phyloP scores from a whole-genome alignment of 2,329 filamentous ascomycete genomes.

The Colletotrichum spaethianum region DNA sequence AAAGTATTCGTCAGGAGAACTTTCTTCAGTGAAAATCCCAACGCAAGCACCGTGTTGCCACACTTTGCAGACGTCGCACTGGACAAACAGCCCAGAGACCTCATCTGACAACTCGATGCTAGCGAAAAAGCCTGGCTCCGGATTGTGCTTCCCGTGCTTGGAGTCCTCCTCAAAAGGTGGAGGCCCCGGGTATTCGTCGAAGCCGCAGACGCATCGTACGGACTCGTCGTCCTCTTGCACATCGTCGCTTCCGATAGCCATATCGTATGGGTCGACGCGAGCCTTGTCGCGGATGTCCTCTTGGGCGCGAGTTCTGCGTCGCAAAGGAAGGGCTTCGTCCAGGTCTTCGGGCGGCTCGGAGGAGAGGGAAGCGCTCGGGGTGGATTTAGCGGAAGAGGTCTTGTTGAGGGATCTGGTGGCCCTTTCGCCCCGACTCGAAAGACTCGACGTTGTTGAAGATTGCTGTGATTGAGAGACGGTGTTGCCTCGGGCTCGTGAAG shows the following conservation, averaged over 20 bases:
- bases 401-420: slow-evolving; percentile 81
- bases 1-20: slow-evolving; percentile 96
- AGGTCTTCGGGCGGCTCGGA: slow-evolving; percentile 78
- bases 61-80: slow-evolving; percentile 97
- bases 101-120: slow-evolving; percentile 82
- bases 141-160: slow-evolving; percentile 69
- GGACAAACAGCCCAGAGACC: slow-evolving; percentile 94
- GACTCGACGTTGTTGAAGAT: slow-evolving; percentile 83
- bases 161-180: slow-evolving; percentile 72
- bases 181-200: slow-evolving; percentile 93
- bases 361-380: slow-evolving; percentile 79
- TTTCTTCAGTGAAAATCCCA: slow-evolving; percentile 93
- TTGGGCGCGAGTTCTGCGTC: slow-evolving; percentile 83
- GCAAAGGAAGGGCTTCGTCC: slow-evolving; percentile 79
- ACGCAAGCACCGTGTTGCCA: slow-evolving; percentile 99
- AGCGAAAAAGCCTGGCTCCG: slow-evolving; percentile 70
- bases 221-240: slow-evolving; percentile 92
- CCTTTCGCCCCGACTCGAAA: slow-evolving; percentile 82
- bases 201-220: slow-evolving; percentile 94
- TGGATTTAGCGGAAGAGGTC: slow-evolving; percentile 82
- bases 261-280: slow-evolving; percentile 61
- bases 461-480: slow-evolving; percentile 83
- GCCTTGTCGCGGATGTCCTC: slow-evolving; percentile 70
- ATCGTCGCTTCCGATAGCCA: slow-evolving; percentile 76
- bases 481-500: slow-evolving; percentile 87